Percentiles rank a stretch among this genome's conserved stretches.
Evolutionary conservation across 371 early-diverging fungal species (phyloP).

Genomic region (Blakeslea trispora): DNA sequence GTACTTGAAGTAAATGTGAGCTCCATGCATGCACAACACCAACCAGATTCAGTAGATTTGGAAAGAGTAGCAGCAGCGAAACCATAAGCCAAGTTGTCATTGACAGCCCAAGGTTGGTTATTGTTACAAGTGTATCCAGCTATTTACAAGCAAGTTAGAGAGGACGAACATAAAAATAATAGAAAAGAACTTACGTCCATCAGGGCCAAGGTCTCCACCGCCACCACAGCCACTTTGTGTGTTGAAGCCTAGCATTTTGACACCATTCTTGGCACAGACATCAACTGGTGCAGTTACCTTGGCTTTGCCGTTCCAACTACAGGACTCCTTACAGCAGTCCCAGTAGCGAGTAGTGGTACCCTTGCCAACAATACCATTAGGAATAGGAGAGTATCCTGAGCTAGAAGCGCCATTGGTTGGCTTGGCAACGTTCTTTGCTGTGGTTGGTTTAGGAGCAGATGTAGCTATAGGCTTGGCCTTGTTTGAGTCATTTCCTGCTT

Average conservation of each 20-base stretch:
- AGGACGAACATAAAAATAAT: not conserved
- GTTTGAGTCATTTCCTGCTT: not conserved
- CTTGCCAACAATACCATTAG: constrained; percentile 30
- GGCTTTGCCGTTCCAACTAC: constrained; percentile 45
- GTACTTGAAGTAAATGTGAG: constrained; percentile 42
- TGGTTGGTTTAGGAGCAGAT: constrained; percentile 17
- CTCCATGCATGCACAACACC: constrained; percentile 52
- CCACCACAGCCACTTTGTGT: constrained; percentile 39
- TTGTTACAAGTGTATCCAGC: constrained; percentile 45
- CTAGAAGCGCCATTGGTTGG: constrained; percentile 3
- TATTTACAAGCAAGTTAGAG: not conserved
- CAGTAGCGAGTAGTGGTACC: constrained; percentile 50
- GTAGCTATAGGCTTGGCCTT: constrained; percentile 3
- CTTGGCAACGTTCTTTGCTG: constrained; percentile 7
- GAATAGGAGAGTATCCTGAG: constrained; percentile 19
- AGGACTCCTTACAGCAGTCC: constrained; percentile 55
- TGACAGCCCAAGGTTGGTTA: constrained; percentile 48
- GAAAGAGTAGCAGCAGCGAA: constrained; percentile 47
- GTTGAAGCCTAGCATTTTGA: constrained; percentile 27
- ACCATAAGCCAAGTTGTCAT: constrained; percentile 43
- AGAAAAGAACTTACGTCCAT: not conserved
- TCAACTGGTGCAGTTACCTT: constrained; percentile 32
- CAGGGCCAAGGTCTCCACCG: constrained; percentile 19
- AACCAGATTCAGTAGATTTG: constrained; percentile 30
- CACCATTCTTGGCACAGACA: constrained; percentile 39